Percentiles rank a stretch among this genome's conserved stretches.
Conservation (phyloP, 345 rosid genomes). For the Bruguiera parviflora region DNA sequence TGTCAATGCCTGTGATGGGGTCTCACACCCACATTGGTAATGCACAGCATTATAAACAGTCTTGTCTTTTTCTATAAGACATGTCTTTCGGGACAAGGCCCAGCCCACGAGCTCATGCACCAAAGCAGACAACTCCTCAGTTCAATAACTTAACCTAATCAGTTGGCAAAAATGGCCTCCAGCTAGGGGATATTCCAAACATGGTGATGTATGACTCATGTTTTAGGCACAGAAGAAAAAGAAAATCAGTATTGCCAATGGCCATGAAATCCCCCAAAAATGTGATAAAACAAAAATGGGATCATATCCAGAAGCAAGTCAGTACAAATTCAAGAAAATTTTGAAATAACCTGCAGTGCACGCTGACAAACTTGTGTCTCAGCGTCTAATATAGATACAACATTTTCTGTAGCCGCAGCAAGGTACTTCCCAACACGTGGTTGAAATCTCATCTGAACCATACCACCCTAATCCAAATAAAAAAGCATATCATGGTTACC, state of each 20-base stretch:
- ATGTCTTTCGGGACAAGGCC: no score
- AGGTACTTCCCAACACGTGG: slow-evolving; percentile 86
- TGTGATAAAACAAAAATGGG: neutral
- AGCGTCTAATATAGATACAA: slow-evolving; percentile 75
- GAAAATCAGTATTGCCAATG: neutral
- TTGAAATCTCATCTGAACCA: slow-evolving; percentile 82
- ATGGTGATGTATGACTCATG: no score
- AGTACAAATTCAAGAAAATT: neutral
- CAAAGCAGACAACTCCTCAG: no score
- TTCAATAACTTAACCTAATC: no score
- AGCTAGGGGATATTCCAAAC: no score
- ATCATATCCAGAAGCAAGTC: neutral
- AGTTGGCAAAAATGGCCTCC: no score
- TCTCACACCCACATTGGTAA: no score
- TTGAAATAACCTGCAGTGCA: slow-evolving; percentile 59
- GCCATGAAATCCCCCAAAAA: neutral
- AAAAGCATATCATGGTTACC: neutral
- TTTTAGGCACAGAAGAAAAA: neutral
- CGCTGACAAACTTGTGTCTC: slow-evolving; percentile 77
- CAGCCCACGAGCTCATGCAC: no score
- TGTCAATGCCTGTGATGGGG: no score
- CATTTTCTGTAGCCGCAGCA: slow-evolving; percentile 81
- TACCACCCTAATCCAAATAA: slow-evolving; percentile 59
- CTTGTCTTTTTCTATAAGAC: no score
- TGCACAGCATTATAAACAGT: no score